Conservation (phyloP, 768 basidiomycete species). For the Termitomyces sp. region DNA sequence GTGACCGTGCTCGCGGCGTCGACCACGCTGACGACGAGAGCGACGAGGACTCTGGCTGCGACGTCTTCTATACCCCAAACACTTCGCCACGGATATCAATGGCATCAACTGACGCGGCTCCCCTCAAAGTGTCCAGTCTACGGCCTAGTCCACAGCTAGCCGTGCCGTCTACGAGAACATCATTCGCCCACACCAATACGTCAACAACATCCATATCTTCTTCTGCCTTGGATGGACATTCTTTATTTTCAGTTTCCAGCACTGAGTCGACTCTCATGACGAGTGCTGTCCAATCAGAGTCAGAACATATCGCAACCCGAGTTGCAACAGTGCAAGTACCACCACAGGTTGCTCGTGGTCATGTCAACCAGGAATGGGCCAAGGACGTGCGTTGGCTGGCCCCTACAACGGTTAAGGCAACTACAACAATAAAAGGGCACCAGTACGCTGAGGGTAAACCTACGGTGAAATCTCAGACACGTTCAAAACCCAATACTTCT, state of each 20-base stretch:
- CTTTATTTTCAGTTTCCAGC: conserved; percentile 30
- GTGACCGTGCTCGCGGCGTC: background rate
- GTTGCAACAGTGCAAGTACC: conserved; percentile 12
- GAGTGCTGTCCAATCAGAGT: conserved; percentile 25
- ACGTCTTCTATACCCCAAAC: conserved; percentile 60
- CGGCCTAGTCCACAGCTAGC: conserved; percentile 2
- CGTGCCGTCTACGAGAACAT: conserved; percentile 18
- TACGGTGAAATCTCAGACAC: conserved; percentile 12
- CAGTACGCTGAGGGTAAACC: conserved; percentile 2
- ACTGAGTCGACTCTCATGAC: conserved; percentile 34
- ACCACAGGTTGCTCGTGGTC: conserved; percentile 13
- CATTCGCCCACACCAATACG: conserved; percentile 16
- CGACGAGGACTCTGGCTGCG: conserved; percentile 32
- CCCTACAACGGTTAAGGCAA: conserved; percentile 17
- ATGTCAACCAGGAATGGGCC: conserved; percentile 58
- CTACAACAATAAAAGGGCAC: conserved; percentile 13
- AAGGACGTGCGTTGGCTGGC: conserved; percentile 63
- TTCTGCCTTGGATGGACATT: conserved; percentile 34
- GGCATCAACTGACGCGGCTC: conserved; percentile 23
- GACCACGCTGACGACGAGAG: conserved; percentile 11
- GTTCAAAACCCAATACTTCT: conserved; percentile 15
- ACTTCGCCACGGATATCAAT: conserved; percentile 48
- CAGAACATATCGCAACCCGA: conserved; percentile 16
- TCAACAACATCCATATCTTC: conserved; percentile 32
- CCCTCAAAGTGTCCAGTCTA: conserved; percentile 21